A percentile compares a stretch with the other conserved stretches of the same genome.
Conservation (phyloP, 148 eudicot genomes). For the Chenopodium berlandieri region DNA sequence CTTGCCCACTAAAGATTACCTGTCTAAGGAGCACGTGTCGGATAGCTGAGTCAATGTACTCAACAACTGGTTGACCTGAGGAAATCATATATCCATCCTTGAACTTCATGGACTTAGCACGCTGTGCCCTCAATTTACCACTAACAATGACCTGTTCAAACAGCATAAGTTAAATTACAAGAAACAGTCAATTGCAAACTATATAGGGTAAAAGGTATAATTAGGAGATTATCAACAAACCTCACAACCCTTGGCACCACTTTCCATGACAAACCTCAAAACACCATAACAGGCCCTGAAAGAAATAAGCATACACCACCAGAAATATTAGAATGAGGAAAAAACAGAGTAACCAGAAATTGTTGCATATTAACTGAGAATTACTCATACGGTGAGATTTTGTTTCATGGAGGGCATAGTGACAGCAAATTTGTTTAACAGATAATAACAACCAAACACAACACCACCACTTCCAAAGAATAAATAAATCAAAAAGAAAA, state of each 20-base stretch:
- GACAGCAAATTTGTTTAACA: no score
- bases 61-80: constrained; percentile 82
- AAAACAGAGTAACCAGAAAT: neutral
- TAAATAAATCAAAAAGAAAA: neutral
- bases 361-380: no score
- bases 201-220: neutral
- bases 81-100: constrained; percentile 94
- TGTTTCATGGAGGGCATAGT: no score
- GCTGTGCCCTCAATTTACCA: constrained; percentile 80
- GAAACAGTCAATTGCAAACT: constrained; percentile 51
- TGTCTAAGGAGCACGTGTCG: constrained; percentile 77
- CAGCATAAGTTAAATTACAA: constrained; percentile 49
- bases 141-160: constrained; percentile 70
- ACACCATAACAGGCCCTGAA: constrained; percentile 86
- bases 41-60: constrained; percentile 82
- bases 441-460: neutral
- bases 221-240: constrained; percentile 14
- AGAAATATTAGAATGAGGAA: neutral
- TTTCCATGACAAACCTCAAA: constrained; percentile 71
- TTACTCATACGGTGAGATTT: no score
- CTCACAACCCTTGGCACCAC: constrained; percentile 83
- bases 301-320: neutral
- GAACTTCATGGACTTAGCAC: constrained; percentile 86
- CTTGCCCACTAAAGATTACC: constrained; percentile 26
- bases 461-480: neutral